A percentile compares a stretch with the other conserved stretches of the same genome.
Evolutionary conservation across 2,329 filamentous ascomycete genomes (phyloP).

Genomic region (Aspergillus latus): DNA sequence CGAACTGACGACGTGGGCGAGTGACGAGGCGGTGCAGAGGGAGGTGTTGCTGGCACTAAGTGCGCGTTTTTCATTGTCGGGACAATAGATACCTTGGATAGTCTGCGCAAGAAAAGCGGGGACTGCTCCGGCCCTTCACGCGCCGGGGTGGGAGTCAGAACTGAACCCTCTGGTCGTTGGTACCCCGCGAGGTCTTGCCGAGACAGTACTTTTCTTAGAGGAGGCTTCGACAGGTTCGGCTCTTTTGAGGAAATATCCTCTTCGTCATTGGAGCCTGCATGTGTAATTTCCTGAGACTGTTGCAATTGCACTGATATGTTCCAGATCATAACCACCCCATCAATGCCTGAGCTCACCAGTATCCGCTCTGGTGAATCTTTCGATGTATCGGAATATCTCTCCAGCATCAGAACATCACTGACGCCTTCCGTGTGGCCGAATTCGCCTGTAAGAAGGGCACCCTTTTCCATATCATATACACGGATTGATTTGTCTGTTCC

Average conservation of each 20-base stretch:
- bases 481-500: constrained; percentile 95
- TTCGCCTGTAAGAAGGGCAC: constrained; percentile 77
- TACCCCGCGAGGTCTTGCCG: constrained; percentile 85
- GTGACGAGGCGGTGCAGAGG: constrained; percentile 31
- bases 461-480: constrained; percentile 77
- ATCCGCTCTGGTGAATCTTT: constrained; percentile 48
- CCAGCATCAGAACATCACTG: constrained; percentile 74
- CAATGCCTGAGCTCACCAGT: constrained; percentile 72
- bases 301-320: constrained; percentile 39
- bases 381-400: constrained; percentile 37
- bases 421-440: constrained; percentile 96
- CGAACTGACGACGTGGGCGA: constrained; percentile 31
- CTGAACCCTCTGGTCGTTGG: constrained; percentile 50
- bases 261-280: constrained; percentile 23
- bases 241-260: constrained; percentile 48
- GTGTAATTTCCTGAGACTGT: constrained; percentile 31
- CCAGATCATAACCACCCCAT: constrained; percentile 85
- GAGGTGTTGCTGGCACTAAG: constrained; percentile 32
- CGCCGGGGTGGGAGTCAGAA: constrained; percentile 44
- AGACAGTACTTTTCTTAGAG: constrained; percentile 80
- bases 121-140: constrained; percentile 40
- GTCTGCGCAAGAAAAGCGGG: constrained; percentile 54
- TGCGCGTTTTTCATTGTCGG: constrained; percentile 34
- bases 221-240: constrained; percentile 62
- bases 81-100: constrained; percentile 54